Conservation (phyloP, 1,284 basidiomycete species). For the Cutaneotrichosporon sp. region DNA sequence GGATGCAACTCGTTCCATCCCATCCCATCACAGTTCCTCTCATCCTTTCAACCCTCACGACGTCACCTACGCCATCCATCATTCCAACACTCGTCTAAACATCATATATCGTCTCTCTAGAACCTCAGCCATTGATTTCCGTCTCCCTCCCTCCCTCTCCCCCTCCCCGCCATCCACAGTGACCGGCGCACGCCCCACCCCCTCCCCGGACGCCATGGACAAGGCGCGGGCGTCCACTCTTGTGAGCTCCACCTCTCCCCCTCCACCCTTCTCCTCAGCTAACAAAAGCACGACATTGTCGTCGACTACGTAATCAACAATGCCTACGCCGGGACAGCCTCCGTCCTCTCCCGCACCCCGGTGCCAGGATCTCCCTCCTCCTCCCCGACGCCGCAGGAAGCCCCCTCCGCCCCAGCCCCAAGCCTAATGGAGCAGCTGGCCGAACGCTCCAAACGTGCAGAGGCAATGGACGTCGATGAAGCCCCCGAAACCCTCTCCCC, state of each 20-base stretch:
- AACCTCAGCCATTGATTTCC: background rate
- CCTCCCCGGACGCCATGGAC: background rate
- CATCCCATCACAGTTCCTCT: no score
- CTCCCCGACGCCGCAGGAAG: slow-evolving; percentile 4
- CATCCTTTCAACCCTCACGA: no score
- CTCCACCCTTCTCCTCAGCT: background rate
- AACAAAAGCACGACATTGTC: slow-evolving; percentile 45
- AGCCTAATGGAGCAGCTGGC: slow-evolving; percentile 4
- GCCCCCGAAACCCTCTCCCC: slow-evolving; percentile 23
- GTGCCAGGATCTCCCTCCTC: background rate
- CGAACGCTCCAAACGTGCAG: slow-evolving; percentile 2
- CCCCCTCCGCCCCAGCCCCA: no score
- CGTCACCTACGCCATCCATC: no score
- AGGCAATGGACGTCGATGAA: slow-evolving; percentile 19
- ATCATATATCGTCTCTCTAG: no score
- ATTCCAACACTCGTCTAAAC: no score
- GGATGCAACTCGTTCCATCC: no score
- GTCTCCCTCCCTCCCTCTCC: background rate
- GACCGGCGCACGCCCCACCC: background rate
- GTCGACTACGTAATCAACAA: slow-evolving; percentile 45
- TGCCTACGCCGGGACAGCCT: slow-evolving; percentile 42
- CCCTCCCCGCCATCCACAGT: background rate
- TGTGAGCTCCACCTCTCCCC: background rate
- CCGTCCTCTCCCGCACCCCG: slow-evolving; percentile 22
- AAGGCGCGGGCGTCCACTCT: background rate